Conservation (phyloP, 805 yeast genomes). For the Saccharomycopsis sp. region DNA sequence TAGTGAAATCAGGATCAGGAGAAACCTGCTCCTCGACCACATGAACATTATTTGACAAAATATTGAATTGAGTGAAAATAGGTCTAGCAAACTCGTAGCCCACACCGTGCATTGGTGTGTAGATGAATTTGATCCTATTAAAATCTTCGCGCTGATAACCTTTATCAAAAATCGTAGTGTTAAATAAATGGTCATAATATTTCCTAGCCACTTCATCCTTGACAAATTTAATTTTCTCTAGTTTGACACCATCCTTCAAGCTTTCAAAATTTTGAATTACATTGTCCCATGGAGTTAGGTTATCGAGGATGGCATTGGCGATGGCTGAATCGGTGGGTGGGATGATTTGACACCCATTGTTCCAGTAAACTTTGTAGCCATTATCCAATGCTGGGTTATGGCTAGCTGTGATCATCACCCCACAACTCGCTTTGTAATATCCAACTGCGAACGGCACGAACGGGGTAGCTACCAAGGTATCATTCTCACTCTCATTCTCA, state of each 20-base stretch:
- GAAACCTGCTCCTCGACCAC: constrained; percentile 55
- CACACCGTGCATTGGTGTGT: constrained; percentile 96
- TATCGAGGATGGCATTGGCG: constrained; percentile 53
- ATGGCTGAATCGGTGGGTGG: constrained; percentile 83
- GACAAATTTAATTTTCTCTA: constrained; percentile 29
- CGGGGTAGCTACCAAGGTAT: constrained; percentile 65
- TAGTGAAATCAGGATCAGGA: constrained; percentile 83
- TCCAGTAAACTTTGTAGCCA: constrained; percentile 92
- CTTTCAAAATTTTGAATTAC: constrained; percentile 35
- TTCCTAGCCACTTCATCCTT: constrained; percentile 35
- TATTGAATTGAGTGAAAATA: constrained; percentile 20
- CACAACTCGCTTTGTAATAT: constrained; percentile 54
- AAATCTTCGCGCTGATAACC: constrained; percentile 27
- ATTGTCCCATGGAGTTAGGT: constrained; percentile 52
- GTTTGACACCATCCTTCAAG: too few relatives aligned
- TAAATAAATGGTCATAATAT: constrained; percentile 34
- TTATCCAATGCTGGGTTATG: constrained; percentile 91
- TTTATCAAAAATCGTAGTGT: constrained; percentile 2
- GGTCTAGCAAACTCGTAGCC: constrained; percentile 48
- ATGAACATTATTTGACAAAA: constrained; percentile 45
- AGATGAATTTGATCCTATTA: constrained; percentile 43
- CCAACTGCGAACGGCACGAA: constrained; percentile 85
- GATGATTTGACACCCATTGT: constrained; percentile 91
- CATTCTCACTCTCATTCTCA: constrained; percentile 13
- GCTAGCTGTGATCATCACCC: constrained; percentile 94